phyloP scores from a whole-genome alignment of 208 protist genomes.

The Leishmania guyanensis region DNA sequence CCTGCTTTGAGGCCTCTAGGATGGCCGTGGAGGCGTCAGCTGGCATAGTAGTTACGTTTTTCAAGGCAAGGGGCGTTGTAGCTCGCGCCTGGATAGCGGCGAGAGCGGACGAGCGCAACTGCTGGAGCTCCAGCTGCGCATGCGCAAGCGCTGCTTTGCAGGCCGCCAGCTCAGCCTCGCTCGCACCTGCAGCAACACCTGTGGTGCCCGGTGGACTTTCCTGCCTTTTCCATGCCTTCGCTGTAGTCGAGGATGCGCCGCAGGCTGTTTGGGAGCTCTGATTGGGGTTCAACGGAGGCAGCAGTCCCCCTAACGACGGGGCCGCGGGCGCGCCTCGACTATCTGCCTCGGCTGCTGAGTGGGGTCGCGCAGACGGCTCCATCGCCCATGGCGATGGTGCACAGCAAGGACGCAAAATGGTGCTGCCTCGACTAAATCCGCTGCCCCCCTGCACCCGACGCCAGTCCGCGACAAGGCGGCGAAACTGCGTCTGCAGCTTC shows the following conservation, averaged over 20 bases:
- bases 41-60: not conserved
- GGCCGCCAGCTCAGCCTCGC: constrained; percentile 31
- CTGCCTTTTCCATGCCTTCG: constrained; percentile 2
- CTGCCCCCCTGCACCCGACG: constrained; percentile 14
- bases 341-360: constrained; percentile 2
- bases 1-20: constrained; percentile 15
- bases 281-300: constrained; percentile 16
- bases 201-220: not conserved
- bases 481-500: constrained; percentile 75
- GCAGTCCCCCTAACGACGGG: not conserved
- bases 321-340: not conserved
- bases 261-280: not conserved
- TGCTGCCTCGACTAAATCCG: not conserved
- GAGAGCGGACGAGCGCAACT: constrained; percentile 31
- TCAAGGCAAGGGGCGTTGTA: not conserved
- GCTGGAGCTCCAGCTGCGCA: constrained; percentile 44
- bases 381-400: not conserved
- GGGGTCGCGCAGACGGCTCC: not conserved
- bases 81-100: not conserved
- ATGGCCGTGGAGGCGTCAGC: not conserved
- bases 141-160: constrained; percentile 51
- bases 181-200: not conserved
- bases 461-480: constrained; percentile 65
- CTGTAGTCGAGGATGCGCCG: not conserved
- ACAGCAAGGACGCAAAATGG: not conserved